A percentile compares a stretch with the other conserved stretches of the same genome.
Conservation (phyloP, 169 alveolate genomes). For the Neospora caninum region DNA sequence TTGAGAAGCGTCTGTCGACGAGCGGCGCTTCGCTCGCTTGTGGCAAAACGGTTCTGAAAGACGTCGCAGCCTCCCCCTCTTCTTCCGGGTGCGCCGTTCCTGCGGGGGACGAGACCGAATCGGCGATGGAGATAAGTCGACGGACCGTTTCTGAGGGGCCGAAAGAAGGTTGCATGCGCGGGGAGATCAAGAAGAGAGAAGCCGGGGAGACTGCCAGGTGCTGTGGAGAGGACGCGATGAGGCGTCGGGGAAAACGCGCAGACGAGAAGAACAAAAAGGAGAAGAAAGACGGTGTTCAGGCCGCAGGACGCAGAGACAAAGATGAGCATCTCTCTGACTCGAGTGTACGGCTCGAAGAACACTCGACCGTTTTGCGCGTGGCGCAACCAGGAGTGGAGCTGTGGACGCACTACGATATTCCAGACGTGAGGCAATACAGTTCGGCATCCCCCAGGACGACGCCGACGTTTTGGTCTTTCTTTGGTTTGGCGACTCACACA, state of each 20-base stretch:
- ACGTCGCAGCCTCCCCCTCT: too few relatives aligned
- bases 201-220: background rate
- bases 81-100: too few relatives aligned
- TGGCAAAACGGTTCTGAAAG: too few relatives aligned
- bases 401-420: slow-evolving; percentile 76
- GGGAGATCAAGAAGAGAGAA: background rate
- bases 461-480: background rate
- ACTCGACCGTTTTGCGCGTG: slow-evolving; percentile 71
- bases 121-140: too few relatives aligned
- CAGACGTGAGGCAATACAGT: slow-evolving; percentile 63
- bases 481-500: background rate
- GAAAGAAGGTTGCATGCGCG: too few relatives aligned
- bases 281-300: too few relatives aligned
- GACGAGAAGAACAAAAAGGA: background rate
- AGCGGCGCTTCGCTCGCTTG: too few relatives aligned
- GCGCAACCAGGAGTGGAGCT: slow-evolving; percentile 73
- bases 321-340: background rate
- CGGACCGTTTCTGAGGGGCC: too few relatives aligned
- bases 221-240: background rate
- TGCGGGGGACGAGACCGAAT: too few relatives aligned
- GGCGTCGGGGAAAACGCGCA: background rate
- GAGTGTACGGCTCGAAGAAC: background rate
- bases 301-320: too few relatives aligned
- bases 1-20: too few relatives aligned
- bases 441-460: too few relatives aligned